Evolutionary conservation across 2,329 filamentous ascomycete genomes (phyloP), one percentile per base, ranked within the genome.

Genomic region (Apiospora hydei): DNA sequence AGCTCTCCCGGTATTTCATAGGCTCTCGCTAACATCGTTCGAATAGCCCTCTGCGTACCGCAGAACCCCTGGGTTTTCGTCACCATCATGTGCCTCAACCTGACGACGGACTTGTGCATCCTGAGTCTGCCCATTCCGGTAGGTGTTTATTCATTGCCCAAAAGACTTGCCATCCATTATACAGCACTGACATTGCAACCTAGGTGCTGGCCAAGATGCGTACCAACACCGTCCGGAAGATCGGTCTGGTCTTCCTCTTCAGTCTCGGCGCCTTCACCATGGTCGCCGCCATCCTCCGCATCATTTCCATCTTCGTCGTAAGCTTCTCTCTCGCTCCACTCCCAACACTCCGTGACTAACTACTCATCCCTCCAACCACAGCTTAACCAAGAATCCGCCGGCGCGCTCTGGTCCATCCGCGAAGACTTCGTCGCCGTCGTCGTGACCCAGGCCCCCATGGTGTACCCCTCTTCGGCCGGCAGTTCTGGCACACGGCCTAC

Each of bases 401-500:
- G 66, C n/a, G 66, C 82, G 0, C 78, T 84, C 26, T 84, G 82
- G 82, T 83, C 81, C 4, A 79, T 81, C 38, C 80, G 81, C 16
- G 82, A 84, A 72, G 81, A 82, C 70, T 78, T 81, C n/a, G 79
- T 83, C 10, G 81, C 80, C 4, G 79, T 83, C 51, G 77, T 82
- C 1, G 80, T 83, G 2, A 81, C 80, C 5, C 80, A 83, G 64
- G 79, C 81, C 0, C 81, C 82, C 2, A 81, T 84, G 75, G 75
- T 83, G 0, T 76, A 77, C 1, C 81, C 47, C 43, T 47, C 3
- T 71, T 78, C 44, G 77, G 72, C 43, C 76, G 73, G 10, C 74
- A 73, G 10, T 80, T 80, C 70, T 80, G 79, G 79, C 49, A 49
- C 41, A 49, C 70, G 6, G 43, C 43, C 2, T 69, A 69, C 67